phyloP scores from a whole-genome alignment of 2,329 filamentous ascomycete genomes.

The Bipolaris zeicola region DNA sequence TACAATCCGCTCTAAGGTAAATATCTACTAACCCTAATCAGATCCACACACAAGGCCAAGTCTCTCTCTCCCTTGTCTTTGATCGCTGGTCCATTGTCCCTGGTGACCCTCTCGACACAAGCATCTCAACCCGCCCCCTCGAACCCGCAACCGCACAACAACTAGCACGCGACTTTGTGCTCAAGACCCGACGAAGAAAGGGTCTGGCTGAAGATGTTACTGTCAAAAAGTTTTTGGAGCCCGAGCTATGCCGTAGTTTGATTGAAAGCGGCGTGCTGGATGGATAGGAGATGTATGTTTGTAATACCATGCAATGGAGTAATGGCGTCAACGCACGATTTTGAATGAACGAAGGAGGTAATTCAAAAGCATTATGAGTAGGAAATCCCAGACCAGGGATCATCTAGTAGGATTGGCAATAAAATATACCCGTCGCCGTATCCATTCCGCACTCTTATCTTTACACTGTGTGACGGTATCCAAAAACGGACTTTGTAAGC shows the following conservation, averaged over 20 bases:
- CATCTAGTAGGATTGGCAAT: conserved; percentile 1
- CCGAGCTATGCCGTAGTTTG: conserved; percentile 85
- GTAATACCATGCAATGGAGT: conserved; percentile 20
- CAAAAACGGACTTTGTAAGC: too few species aligned
- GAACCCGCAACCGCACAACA: conserved; percentile 88
- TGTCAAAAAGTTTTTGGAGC: conserved; percentile 94
- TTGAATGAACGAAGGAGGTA: background rate
- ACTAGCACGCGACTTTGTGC: conserved; percentile 91
- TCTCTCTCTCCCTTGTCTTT: conserved; percentile 89
- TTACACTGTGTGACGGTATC: background rate
- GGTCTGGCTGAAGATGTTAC: conserved; percentile 94
- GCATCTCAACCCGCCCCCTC: conserved; percentile 78
- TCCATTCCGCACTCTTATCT: background rate
- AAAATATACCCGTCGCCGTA: conserved; percentile 12
- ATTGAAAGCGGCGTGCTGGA: conserved; percentile 89
- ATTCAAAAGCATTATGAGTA: background rate
- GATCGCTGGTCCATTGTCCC: conserved; percentile 96
- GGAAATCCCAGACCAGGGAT: background rate
- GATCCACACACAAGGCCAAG: conserved; percentile 93
- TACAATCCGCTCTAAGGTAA: background rate
- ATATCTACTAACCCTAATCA: conserved; percentile 11
- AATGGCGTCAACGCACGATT: conserved; percentile 10
- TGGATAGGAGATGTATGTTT: conserved; percentile 40
- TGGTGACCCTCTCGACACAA: conserved; percentile 89
- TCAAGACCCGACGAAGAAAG: conserved; percentile 93